Evolutionary conservation across 2,329 filamentous ascomycete genomes (phyloP).

Genomic region (Cadophora sp.): DNA sequence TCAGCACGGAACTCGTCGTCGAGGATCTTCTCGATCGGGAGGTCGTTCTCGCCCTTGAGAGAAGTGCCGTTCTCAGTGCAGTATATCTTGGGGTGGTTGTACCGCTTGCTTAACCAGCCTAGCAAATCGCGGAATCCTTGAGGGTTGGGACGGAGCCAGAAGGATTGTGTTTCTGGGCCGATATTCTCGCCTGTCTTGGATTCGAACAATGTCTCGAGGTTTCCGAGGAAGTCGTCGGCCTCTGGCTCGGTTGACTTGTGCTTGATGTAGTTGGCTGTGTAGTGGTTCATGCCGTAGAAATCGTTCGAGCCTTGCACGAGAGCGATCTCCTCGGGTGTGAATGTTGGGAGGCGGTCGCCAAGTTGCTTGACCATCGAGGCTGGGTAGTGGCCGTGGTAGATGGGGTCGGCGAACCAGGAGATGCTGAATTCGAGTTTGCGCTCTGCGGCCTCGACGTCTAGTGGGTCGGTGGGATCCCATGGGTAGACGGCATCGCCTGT

Average conservation of each 20-base stretch:
- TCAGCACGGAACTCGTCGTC: conserved; percentile 82
- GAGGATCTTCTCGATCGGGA: conserved; percentile 72
- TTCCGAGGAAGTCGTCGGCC: conserved; percentile 73
- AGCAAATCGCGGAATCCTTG: conserved; percentile 79
- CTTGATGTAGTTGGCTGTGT: conserved; percentile 86
- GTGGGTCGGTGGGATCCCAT: conserved; percentile 79
- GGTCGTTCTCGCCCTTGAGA: conserved; percentile 81
- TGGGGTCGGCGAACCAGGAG: conserved; percentile 86
- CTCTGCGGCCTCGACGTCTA: conserved; percentile 76
- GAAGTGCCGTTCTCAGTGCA: conserved; percentile 91
- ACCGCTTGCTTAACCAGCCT: conserved; percentile 79
- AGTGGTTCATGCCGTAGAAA: conserved; percentile 96
- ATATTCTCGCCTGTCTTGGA: conserved; percentile 77
- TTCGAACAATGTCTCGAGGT: conserved; percentile 74
- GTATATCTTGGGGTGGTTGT: conserved; percentile 78
- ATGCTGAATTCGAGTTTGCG: conserved; percentile 89
- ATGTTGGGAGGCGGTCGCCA: conserved; percentile 76
- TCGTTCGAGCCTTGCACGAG: conserved; percentile 88
- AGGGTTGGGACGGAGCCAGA: conserved; percentile 80
- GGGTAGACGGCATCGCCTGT: conserved; percentile 79
- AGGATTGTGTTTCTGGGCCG: conserved; percentile 81
- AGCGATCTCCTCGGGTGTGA: conserved; percentile 73
- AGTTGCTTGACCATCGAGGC: conserved; percentile 84
- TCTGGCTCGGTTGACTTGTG: conserved; percentile 68
- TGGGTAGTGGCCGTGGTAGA: conserved; percentile 86